These are phyloP conservation scores for Neurospora terricola DNA, from an alignment of 495 filamentous ascomycete genomes.

Conservation along the genomic window DNA sequence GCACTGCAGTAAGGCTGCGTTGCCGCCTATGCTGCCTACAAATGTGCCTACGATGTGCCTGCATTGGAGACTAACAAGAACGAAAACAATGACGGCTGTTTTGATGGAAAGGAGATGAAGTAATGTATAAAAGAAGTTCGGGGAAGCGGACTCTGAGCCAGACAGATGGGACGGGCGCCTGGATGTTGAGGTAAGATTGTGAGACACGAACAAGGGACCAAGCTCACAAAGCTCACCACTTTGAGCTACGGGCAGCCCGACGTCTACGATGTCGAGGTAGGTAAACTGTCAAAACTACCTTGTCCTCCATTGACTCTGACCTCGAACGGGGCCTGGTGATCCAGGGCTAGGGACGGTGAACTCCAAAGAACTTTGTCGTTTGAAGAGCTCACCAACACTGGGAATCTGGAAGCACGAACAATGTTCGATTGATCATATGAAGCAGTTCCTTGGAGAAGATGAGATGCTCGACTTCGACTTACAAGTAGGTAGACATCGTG, in stretches of 20 bases:
- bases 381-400: not conserved
- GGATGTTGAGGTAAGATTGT: not conserved
- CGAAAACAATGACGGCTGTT: not conserved
- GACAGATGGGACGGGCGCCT: not conserved
- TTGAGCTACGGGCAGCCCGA: not conserved
- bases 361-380: too few relatives aligned
- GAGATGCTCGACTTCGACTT: not conserved
- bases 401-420: not conserved
- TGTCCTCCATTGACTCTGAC: too few relatives aligned
- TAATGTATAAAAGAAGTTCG: not conserved
- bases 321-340: too few relatives aligned
- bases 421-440: not conserved
- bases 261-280: not conserved
- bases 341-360: too few relatives aligned
- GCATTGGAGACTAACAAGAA: not conserved
- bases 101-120: not conserved
- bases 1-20: not conserved
- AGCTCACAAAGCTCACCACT: not conserved
- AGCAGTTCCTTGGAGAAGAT: not conserved
- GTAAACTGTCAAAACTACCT: too few relatives aligned
- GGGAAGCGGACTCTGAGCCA: not conserved
- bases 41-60: not conserved
- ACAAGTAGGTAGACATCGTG: not conserved
- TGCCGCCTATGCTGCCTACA: not conserved
- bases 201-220: not conserved